Evolutionary conservation across 495 filamentous ascomycete genomes (phyloP), one percentile per base, ranked within the genome.

Genomic region (Penicillium canescens): DNA sequence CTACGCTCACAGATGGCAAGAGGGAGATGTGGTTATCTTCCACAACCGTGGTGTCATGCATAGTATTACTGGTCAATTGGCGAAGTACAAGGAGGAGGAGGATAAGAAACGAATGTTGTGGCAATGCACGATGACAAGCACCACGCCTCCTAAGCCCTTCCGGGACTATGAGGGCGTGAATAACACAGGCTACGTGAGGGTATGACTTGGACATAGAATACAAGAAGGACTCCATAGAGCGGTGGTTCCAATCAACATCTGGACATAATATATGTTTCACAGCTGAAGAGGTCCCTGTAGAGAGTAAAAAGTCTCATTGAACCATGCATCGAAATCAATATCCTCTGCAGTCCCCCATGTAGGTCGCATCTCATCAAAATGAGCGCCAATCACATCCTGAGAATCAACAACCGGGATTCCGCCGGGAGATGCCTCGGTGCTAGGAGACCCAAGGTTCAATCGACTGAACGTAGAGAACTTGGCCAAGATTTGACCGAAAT

Each of bases 291-390:
- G 45, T 1, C 42, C 57, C 24, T 60, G 55, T 3, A 63, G 31
- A 42, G 55, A 53, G 37, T 66, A 60, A 36, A 69, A 69, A 12
- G 66, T 63, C 20, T 56, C 57, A 40, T 61, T 69, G 21, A 67
- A 69, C 66, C 66, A 69, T 9, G 50, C 47, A 24, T 69, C 66
- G 12, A 69, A 69, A 34, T 69, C 66, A 33, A 63, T 59, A 40
- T 66, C 63, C 14, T 66, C 60, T 18, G 57, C 52, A 10, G 47
- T 50, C 21, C 63, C 57, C 63, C 63, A 66, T 0, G 57, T 39
- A 13, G 60, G 51, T 26, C 60, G 56, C 56, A 66, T 56, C 37
- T 66, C 60, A 12, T 58, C 44, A 1, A 59, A 24, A 23, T 66
- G 60, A 11, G 58, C 49, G 16, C 59, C 56, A 10, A 50, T 40